phyloP scores from a whole-genome alignment of 2,329 filamentous ascomycete genomes.

The Raffaelea arxii region DNA sequence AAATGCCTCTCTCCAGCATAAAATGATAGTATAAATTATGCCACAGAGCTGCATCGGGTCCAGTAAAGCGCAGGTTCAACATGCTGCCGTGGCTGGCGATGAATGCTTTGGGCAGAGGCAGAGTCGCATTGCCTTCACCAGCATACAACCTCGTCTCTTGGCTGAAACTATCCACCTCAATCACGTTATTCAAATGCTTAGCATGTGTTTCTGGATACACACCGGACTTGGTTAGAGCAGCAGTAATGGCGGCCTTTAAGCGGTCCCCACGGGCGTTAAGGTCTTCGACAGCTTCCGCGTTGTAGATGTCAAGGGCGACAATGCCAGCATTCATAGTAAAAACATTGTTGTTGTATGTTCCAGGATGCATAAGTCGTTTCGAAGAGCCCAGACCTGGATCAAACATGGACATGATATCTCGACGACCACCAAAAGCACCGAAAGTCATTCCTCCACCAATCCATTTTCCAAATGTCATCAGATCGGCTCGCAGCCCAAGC shows the following conservation, averaged over 20 bases:
- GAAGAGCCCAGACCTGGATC: conserved; percentile 52
- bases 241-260: conserved; percentile 13
- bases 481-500: conserved; percentile 50
- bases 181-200: neutral
- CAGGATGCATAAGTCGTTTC: conserved; percentile 38
- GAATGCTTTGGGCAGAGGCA: conserved; percentile 7
- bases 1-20: conserved; percentile 17
- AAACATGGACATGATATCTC: conserved; percentile 63
- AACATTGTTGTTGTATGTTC: conserved; percentile 55
- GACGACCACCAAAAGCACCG: conserved; percentile 46
- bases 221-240: conserved; percentile 20
- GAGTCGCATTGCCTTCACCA: conserved; percentile 1
- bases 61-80: conserved; percentile 25
- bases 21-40: conserved; percentile 16
- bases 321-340: conserved; percentile 49
- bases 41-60: conserved; percentile 17
- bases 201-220: conserved; percentile 16
- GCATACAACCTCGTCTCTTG: conserved; percentile 1
- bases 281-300: conserved; percentile 19
- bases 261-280: conserved; percentile 23
- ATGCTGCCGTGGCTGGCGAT: conserved; percentile 21
- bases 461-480: conserved; percentile 48
- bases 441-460: conserved; percentile 49
- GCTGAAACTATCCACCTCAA: conserved; percentile 10
- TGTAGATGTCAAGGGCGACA: conserved; percentile 26